Evolutionary conservation across 805 yeast genomes (phyloP), one percentile per base, ranked within the genome.

Genomic region (Ogataea philodendri): DNA sequence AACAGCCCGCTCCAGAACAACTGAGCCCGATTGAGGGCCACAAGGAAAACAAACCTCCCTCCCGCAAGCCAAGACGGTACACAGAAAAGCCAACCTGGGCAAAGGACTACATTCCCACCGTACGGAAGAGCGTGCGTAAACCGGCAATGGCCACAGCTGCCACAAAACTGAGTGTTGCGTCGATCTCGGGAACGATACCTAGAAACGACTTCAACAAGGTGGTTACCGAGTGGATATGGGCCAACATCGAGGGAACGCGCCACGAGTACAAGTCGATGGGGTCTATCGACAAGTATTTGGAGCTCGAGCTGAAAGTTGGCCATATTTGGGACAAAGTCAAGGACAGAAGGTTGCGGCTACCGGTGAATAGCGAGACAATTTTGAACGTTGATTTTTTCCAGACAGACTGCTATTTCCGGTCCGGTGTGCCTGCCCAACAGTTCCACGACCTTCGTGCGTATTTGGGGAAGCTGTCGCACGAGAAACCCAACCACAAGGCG

Each of bases 151-250:
- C 57, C 1, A 29, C 44, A 5, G 36, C 26, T 22, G 39, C 45
- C 10, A 33, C 41, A 2, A 54, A 56, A 33, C 36, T 55, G 30
- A 21, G 48, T 3, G 45, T 51, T 7, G 60, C 74, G 32, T 74
- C 87, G 26, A 71, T 86, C 11, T 79, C 87, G 0, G 89, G 88
- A 5, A 70, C 83, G 1, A 78, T 78, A 27, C 93, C 93, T 1
- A 74, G 84, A 30, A 87, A 86, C 52, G 90, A 86, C 50, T 67
- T 85, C 40, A 83, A 89, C 5, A 76, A 89, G 52, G 76, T 84
- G 21, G 77, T 89, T 5, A 83, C 93, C 15, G 86, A 82, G 49
- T 89, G 97, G 97, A 70, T 89, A 7, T 88, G 83, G 67, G 88
- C 94, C 13, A 81, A 84, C 44, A 68, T 87, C 30, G 70, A 70